These are phyloP conservation scores for Penicillium sp. DNA, from an alignment of 2,329 filamentous ascomycete genomes.

Conservation along the genomic window DNA sequence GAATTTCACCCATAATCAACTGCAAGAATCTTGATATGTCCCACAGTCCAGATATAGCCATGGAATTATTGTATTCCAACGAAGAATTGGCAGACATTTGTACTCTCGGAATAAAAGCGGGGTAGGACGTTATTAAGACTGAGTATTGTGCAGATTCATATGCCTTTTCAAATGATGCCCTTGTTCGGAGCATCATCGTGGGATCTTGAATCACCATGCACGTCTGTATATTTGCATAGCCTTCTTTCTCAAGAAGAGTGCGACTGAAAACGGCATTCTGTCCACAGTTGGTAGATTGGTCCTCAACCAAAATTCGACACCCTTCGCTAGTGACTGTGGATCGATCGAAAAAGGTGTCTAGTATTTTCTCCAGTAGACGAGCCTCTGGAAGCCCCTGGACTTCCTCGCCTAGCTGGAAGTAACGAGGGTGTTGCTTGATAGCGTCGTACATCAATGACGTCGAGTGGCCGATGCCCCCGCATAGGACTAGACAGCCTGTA, in stretches of 20 bases:
- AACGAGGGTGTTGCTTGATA: constrained; percentile 35
- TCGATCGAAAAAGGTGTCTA: constrained; percentile 31
- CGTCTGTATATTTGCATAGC: constrained; percentile 25
- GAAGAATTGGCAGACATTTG: background rate
- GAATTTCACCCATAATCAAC: constrained; percentile 50
- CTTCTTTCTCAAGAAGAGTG: constrained; percentile 38
- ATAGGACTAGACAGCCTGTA: constrained; percentile 45
- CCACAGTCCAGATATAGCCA: constrained; percentile 39
- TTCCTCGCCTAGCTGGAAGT: constrained; percentile 32
- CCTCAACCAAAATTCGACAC: constrained; percentile 46
- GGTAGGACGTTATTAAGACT: constrained; percentile 31
- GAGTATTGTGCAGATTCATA: constrained; percentile 31
- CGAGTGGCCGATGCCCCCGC: constrained; percentile 53
- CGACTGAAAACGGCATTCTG: constrained; percentile 47
- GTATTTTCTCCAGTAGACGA: constrained; percentile 42
- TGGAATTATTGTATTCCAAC: constrained; percentile 10
- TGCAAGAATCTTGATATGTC: constrained; percentile 44
- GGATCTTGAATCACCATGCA: constrained; percentile 51
- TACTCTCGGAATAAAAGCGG: constrained; percentile 24
- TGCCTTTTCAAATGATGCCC: constrained; percentile 46
- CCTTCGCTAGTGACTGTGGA: constrained; percentile 26
- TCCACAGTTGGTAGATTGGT: constrained; percentile 53
- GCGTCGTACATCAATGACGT: constrained; percentile 49
- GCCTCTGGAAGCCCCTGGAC: constrained; percentile 46
- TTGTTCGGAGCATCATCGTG: constrained; percentile 50